phyloP scores from a whole-genome alignment of 257 asterid species.

The Pogostemon cablin region DNA sequence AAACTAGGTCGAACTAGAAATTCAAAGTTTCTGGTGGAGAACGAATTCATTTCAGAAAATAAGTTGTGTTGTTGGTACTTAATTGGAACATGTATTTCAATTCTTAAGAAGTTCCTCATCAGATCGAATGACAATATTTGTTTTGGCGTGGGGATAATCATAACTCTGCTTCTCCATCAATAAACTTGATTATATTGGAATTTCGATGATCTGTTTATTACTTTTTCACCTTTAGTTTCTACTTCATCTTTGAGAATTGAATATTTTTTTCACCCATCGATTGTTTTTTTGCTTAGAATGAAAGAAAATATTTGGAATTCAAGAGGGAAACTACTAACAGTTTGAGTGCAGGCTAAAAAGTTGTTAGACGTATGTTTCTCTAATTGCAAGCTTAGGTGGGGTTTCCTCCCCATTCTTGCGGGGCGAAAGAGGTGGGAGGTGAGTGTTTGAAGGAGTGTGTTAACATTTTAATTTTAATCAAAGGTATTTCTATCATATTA shows the following conservation, averaged over 20 bases:
- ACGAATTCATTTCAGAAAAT: constrained; percentile 5
- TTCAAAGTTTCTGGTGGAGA: background rate
- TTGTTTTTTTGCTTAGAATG: too few species aligned
- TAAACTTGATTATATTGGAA: background rate
- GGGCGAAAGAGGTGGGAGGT: too few species aligned
- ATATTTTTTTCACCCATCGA: background rate
- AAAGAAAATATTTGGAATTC: too few species aligned
- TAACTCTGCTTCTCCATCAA: background rate
- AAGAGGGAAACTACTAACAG: constrained; percentile 45
- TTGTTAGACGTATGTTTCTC: constrained; percentile 60
- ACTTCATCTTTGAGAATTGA: background rate
- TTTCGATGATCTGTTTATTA: background rate
- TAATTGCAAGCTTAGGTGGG: background rate
- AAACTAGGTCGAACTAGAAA: background rate
- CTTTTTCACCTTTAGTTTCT: background rate
- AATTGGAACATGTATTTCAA: background rate
- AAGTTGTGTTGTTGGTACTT: background rate
- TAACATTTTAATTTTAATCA: too few species aligned
- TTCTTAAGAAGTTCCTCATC: background rate
- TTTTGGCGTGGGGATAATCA: background rate
- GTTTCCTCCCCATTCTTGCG: too few species aligned
- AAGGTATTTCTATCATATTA: too few species aligned
- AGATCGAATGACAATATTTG: background rate
- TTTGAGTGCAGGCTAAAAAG: constrained; percentile 52
- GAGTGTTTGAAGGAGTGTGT: too few species aligned